Percentiles rank a stretch among this genome's conserved stretches.
Evolutionary conservation across 352 stramenopile genomes (phyloP).

Genomic region (Phytophthora boehmeriae): DNA sequence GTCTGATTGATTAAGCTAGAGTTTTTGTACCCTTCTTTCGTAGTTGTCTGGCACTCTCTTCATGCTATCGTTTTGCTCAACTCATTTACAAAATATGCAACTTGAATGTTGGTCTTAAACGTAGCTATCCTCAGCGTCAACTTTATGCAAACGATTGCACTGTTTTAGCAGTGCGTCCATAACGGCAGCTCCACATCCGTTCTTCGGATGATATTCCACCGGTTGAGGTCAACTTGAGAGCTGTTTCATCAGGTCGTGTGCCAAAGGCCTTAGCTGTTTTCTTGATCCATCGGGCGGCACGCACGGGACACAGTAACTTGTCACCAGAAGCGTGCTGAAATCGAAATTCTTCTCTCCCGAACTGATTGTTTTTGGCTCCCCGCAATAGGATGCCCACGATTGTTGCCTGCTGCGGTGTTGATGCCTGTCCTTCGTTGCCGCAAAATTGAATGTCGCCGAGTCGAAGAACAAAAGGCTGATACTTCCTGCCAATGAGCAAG

Average conservation of each 20-base stretch:
- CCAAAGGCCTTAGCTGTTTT: background rate
- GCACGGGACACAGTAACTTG: conserved; percentile 7
- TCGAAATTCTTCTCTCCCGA: conserved; percentile 18
- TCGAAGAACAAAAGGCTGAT: conserved; percentile 13
- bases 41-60: too few relatives aligned
- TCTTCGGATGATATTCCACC: background rate
- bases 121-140: too few relatives aligned
- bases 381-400: conserved; percentile 19
- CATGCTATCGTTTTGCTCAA: too few relatives aligned
- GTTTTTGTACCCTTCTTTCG: too few relatives aligned
- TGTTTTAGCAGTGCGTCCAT: too few relatives aligned
- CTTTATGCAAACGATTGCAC: too few relatives aligned
- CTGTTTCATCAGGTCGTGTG: background rate
- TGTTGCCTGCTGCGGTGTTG: background rate
- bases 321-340: conserved; percentile 19
- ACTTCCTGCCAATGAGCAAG: conserved; percentile 2
- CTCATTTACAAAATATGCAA: too few relatives aligned
- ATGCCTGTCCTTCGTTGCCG: background rate
- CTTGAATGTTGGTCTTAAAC: too few relatives aligned
- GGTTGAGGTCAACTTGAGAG: background rate
- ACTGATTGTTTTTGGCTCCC: conserved; percentile 32
- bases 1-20: too few relatives aligned
- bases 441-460: conserved; percentile 11
- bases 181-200: too few relatives aligned
- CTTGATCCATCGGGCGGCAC: conserved; percentile 2